Evolutionary conservation across 257 asterid species (phyloP), one percentile per base, ranked within the genome.

Genomic region (Cynanchum wilfordii): DNA sequence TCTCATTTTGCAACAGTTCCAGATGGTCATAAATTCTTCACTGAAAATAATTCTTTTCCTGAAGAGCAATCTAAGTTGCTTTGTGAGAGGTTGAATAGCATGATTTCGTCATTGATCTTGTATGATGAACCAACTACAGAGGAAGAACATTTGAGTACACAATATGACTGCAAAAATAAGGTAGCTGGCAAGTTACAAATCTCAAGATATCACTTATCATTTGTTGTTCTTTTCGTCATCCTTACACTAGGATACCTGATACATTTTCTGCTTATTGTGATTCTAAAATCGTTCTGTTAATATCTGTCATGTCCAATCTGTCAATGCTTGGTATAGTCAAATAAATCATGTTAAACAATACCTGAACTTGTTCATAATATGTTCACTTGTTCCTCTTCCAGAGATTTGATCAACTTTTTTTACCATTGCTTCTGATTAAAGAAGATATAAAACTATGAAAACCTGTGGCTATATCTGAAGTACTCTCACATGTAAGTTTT

Each of bases 171-270:
- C 88, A 83, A 87, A 75, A 36, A 75, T 82, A 91, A 91, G 97
- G 99, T 94, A 91, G 96, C 92, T 87, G 89, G 88, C 81, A 83
- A 84, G 88, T 80, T 89, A 81, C 85, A 77, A 78, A 79, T 78
- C 69, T 74, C 95, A 78, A 84, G 85, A 75, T 81, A 81, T 81
- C 80, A 73, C 83, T 72, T 83, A 83, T 78, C 87, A 78, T 74
- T 83, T 81, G 76, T 93, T 70, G 78, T 86, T 80, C 60, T 87
- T 72, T 79, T 89, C 79, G 79, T 82, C 79, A 58, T 89, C 81
- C 70, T 89, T 79, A 75, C 79, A 47, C 73, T 89, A 79, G 95
- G 92, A 75, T 74, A 68, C 84, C 86, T 76, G 84, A 78, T 87
- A 74, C 79, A 85, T 82, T 86, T 73, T 81, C 79, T 78, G 78